Percentiles rank a stretch among this genome's conserved stretches.
Conservation (phyloP, 2,329 filamentous ascomycete genomes). For the Aspergillus sp. region DNA sequence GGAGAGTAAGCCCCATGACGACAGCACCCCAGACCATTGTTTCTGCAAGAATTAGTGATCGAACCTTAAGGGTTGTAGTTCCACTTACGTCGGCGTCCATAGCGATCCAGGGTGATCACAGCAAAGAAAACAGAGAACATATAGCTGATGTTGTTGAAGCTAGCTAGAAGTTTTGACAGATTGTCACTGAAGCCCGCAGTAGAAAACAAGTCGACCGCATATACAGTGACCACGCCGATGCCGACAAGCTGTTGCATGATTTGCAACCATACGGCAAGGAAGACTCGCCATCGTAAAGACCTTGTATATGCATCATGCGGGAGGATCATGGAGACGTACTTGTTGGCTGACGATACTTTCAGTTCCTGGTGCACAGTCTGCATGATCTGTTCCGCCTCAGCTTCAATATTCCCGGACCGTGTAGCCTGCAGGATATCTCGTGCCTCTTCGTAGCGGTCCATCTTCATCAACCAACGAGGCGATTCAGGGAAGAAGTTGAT, state of each 20-base stretch:
- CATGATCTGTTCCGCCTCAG: not conserved
- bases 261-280: slow-evolving; percentile 64
- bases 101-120: slow-evolving; percentile 61
- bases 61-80: not conserved
- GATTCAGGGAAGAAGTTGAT: slow-evolving; percentile 45
- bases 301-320: not conserved
- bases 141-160: slow-evolving; percentile 48
- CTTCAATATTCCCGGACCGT: slow-evolving; percentile 1
- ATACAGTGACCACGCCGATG: slow-evolving; percentile 61
- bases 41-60: not conserved
- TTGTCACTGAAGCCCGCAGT: slow-evolving; percentile 57
- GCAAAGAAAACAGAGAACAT: slow-evolving; percentile 60
- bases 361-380: not conserved
- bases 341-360: slow-evolving; percentile 27
- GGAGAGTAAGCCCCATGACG: slow-evolving; percentile 59
- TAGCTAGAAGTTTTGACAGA: slow-evolving; percentile 57
- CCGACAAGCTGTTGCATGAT: slow-evolving; percentile 63
- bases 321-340: slow-evolving; percentile 60
- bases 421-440: slow-evolving; percentile 50
- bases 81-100: slow-evolving; percentile 54
- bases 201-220: slow-evolving; percentile 25
- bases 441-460: slow-evolving; percentile 59
- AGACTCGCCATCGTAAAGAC: slow-evolving; percentile 41
- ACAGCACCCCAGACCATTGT: slow-evolving; percentile 58
- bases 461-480: slow-evolving; percentile 38